Conservation (phyloP, 2,329 filamentous ascomycete species). For the Claviceps cyperi region DNA sequence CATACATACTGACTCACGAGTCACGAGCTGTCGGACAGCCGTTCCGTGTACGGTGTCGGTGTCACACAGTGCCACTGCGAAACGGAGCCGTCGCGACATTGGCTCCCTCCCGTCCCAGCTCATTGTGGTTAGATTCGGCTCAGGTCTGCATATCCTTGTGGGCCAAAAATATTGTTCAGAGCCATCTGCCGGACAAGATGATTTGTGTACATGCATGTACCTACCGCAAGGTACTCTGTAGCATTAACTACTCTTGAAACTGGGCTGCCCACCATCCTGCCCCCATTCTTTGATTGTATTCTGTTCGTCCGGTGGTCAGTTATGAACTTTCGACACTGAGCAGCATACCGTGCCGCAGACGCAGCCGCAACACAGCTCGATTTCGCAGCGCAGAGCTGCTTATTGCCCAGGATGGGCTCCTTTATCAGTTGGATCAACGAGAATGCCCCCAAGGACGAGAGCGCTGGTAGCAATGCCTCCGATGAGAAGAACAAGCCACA, state of each 20-base stretch:
- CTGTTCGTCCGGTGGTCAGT: not conserved
- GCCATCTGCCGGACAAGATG: not conserved
- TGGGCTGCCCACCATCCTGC: not conserved
- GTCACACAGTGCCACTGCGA: not conserved
- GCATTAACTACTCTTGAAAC: too few species aligned
- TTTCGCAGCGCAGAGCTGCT: conserved; percentile 3
- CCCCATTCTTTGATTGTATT: not conserved
- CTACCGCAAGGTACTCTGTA: not conserved
- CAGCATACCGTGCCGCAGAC: not conserved
- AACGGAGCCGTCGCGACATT: not conserved
- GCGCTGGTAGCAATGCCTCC: conserved; percentile 9
- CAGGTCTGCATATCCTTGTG: not conserved
- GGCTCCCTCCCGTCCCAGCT: not conserved
- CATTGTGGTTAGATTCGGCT: not conserved
- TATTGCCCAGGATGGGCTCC: conserved; percentile 19
- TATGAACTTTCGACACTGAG: not conserved
- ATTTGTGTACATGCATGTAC: too few species aligned
- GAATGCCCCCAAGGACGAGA: conserved; percentile 14
- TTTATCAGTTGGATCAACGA: conserved; percentile 25
- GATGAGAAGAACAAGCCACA: conserved; percentile 13
- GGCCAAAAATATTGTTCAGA: not conserved
- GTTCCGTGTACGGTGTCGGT: too few species aligned
- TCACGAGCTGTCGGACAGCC: too few species aligned
- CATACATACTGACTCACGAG: too few species aligned
- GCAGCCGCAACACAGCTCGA: not conserved